These are phyloP conservation scores for Kodamaea neixiangensis DNA, from an alignment of 805 yeast genomes.

Conservation along the genomic window DNA sequence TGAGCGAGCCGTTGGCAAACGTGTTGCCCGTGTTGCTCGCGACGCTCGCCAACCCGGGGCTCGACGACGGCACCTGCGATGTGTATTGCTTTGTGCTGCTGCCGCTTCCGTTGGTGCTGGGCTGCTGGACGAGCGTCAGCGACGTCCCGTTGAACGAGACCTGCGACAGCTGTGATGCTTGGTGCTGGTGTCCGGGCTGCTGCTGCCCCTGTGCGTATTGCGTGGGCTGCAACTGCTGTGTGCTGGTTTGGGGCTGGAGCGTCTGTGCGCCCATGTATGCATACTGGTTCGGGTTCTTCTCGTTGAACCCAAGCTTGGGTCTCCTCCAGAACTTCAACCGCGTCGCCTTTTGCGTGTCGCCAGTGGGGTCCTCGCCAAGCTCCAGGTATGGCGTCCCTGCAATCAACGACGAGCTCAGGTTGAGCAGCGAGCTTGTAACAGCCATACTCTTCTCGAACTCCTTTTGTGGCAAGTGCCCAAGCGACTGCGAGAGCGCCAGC, in stretches of 20 bases:
- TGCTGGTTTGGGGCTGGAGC: background rate
- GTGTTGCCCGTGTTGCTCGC: background rate
- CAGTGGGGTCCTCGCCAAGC: constrained; percentile 13
- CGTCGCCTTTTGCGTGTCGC: constrained; percentile 41
- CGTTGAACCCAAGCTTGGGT: constrained; percentile 35
- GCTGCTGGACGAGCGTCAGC: background rate
- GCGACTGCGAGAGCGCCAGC: constrained; percentile 6
- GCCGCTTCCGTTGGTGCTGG: background rate
- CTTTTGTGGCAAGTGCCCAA: background rate
- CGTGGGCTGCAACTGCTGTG: constrained; percentile 2
- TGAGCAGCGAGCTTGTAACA: background rate
- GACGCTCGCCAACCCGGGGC: constrained; percentile 3
- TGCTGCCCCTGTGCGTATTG: constrained; percentile 9
- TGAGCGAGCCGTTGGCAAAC: background rate
- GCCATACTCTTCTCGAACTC: background rate
- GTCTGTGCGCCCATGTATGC: constrained; percentile 3
- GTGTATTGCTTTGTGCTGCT: constrained; percentile 12
- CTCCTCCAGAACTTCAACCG: constrained; percentile 48
- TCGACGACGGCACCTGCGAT: constrained; percentile 13
- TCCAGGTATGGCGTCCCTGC: constrained; percentile 17
- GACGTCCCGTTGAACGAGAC: background rate
- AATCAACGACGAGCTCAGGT: constrained; percentile 1
- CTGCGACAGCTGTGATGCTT: background rate
- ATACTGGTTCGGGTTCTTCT: constrained; percentile 8
- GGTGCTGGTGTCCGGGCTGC: constrained; percentile 6